Conservation (phyloP, 192 early-diverging fungal species). For the Coemansia umbellata region DNA sequence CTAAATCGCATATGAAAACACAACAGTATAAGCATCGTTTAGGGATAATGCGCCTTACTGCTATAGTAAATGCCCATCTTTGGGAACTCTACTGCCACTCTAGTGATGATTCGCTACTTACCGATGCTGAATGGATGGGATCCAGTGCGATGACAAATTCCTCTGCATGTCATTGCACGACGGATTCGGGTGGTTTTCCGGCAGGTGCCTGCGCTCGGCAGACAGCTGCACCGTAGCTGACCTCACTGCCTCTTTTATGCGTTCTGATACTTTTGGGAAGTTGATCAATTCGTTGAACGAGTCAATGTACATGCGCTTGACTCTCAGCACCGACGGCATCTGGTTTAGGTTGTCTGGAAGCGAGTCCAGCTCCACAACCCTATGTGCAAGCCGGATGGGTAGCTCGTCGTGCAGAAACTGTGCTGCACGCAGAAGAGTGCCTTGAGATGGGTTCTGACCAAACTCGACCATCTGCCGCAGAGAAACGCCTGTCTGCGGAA, state of each 20-base stretch:
- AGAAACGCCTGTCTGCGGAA: constrained; percentile 91
- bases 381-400: constrained; percentile 87
- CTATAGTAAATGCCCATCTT: no score
- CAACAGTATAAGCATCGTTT: no score
- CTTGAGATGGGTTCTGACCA: constrained; percentile 78
- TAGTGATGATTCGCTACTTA: constrained; percentile 11
- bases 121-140: constrained; percentile 49
- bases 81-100: background rate
- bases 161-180: constrained; percentile 12
- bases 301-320: constrained; percentile 94
- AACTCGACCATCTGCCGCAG: constrained; percentile 95
- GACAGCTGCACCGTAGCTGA: constrained; percentile 17
- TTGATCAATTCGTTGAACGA: constrained; percentile 66
- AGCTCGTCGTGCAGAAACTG: constrained; percentile 88
- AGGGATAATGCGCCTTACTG: no score
- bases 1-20: constrained; percentile 6
- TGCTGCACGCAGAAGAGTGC: constrained; percentile 67
- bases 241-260: constrained; percentile 39
- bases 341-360: constrained; percentile 79
- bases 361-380: constrained; percentile 92
- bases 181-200: constrained; percentile 27
- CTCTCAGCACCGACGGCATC: constrained; percentile 87
- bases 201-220: constrained; percentile 27
- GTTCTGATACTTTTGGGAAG: constrained; percentile 33
- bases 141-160: constrained; percentile 38